Evolutionary conservation across 2,329 filamentous ascomycete genomes (phyloP), one percentile per base, ranked within the genome.

Genomic region (Cryphonectria naterciae): DNA sequence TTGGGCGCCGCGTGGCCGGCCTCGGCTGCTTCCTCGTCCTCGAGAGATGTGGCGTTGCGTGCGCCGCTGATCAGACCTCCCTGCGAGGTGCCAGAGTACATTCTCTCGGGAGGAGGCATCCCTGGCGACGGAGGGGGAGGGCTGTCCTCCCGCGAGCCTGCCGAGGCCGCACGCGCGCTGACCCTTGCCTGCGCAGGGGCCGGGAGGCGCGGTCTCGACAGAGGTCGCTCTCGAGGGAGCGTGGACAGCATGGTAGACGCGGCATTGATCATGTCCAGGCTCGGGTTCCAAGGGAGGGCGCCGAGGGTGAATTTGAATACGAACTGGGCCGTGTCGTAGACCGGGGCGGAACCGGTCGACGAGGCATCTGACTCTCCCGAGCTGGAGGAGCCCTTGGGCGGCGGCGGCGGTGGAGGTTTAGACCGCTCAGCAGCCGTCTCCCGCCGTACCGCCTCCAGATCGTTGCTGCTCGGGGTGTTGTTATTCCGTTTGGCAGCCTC

Each of bases 301-400:
- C 92, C 90, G 2, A 94, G 85, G 13, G 91, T 89, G 76, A 95
- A 95, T 73, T 91, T 92, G 83, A 95, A 95, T 72, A 89, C 85
- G 76, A 88, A 93, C 74, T 85, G 83, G 78, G 86, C 81, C 77
- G 87, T 81, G 74, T 88, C 85, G 71, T 81, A 87, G 7, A 86
- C 81, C 0, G 88, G 87, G 1, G 86, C 83, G 11, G 87, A 89
- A 19, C 84, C 84, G n/a, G 84, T 82, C 22, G 87, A 88, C 39
- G 86, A 87, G 19, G 81, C 81, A 68, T 88, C 86, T 2, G 85
- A 85, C 28, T 73, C 72, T 19, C 19, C 28, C 6, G 41, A 67
- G 62, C 64, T 65, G 41, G 35, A 49, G 13, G 61, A 54, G n/a
- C 35, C 64, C 72, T 83, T 85, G 1, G 82, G 79, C 8, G 83